Evolutionary conservation across 257 asterid species (phyloP), one percentile per base, ranked within the genome.

Genomic region (Primulina tabacum): DNA sequence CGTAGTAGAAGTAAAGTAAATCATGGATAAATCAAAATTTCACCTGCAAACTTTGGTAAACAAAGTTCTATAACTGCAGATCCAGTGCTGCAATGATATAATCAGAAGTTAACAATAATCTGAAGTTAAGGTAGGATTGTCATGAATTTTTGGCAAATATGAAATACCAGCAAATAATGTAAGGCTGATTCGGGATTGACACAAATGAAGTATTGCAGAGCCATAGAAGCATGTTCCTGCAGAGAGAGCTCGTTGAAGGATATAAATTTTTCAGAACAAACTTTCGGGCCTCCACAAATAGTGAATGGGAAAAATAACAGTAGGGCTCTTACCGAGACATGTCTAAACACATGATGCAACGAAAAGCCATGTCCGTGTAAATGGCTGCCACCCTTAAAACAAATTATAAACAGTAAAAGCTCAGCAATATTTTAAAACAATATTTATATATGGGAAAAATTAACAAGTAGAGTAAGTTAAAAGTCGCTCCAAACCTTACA

Each of bases 151-250:
- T 21, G 34, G 71, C 53, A 14, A 47, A 47, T 16, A 47, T 47
- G 53, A 64, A 66, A 12, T 92, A 92, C 96, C 97, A 92, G 85
- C 65, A 89, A 76, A 29, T 75, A 70, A 35, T 82, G 79, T 78
- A 93, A 76, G 62, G 95, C 84, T 57, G 87, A 75, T 65, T 85
- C 87, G 0, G 90, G 78, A 75, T 79, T 70, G 65, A 73, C 62
- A 63, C 87, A 80, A 58, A 79, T 83, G 71, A 90, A 90, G 81
- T 86, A 81, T 77, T 90, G 97, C 68, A 93, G 79, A 75, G 99
- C 97, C 86, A 89, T 79, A 61, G 95, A 85, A 73, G 97, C 96
- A 73, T 93, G 99, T 75, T 87, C 95, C 97, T 92, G 86, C 76
- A 67, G 50, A 24, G 50, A 52, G 40, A 32, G 37, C 60, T 70